phyloP scores from a whole-genome alignment of 345 rosid species.

The Bruguiera gymnorhiza region DNA sequence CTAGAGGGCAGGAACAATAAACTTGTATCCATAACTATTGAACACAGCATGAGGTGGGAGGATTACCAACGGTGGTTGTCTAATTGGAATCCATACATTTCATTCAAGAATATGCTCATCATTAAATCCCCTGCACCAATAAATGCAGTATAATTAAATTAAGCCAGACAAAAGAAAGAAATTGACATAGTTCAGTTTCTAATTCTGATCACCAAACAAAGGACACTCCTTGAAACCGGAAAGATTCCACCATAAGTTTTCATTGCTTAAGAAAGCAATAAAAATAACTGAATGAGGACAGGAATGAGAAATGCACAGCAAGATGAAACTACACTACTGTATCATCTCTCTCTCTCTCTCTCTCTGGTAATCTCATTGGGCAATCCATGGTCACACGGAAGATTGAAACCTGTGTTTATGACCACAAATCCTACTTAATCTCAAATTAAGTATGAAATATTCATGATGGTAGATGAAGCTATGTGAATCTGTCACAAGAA shows the following conservation, averaged over 20 bases:
- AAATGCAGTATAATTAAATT: not conserved
- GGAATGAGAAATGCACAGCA: not conserved
- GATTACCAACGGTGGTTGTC: slow-evolving; percentile 91
- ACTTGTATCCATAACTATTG: slow-evolving; percentile 1
- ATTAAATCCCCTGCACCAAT: slow-evolving; percentile 69
- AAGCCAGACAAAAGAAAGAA: not conserved
- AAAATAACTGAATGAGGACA: not conserved
- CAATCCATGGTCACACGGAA: not conserved
- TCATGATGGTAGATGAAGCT: too few species aligned
- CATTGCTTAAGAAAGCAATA: slow-evolving; percentile 1
- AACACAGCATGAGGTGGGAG: not conserved
- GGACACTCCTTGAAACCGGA: not conserved
- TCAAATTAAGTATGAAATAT: too few species aligned
- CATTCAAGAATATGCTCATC: slow-evolving; percentile 95
- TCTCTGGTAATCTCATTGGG: too few species aligned
- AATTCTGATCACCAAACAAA: not conserved
- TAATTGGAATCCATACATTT: slow-evolving; percentile 94
- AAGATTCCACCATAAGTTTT: not conserved
- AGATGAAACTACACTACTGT: not conserved
- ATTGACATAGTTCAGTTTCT: not conserved
- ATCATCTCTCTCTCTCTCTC: too few species aligned
- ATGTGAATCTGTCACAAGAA: too few species aligned
- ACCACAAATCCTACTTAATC: not conserved
- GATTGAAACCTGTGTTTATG: not conserved
- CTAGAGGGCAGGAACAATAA: slow-evolving; percentile 7